These are phyloP conservation scores for Herpotrichia juniperi DNA, from an alignment of 2,329 filamentous ascomycete species.

Conservation along the genomic window DNA sequence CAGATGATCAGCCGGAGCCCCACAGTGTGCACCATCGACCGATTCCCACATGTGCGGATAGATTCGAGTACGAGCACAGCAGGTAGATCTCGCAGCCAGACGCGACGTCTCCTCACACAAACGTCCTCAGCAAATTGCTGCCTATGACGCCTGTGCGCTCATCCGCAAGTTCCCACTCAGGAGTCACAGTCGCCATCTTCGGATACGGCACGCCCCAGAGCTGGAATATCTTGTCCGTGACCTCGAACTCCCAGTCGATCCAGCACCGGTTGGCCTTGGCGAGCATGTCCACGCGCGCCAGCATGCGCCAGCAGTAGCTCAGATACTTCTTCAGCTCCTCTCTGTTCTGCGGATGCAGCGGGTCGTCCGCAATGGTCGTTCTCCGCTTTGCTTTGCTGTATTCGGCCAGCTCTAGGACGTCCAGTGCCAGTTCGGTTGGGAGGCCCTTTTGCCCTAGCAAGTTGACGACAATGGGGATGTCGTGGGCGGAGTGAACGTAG, in stretches of 20 bases:
- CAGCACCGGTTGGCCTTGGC: conserved; percentile 7
- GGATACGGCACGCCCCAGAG: conserved; percentile 12
- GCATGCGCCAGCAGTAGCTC: conserved; percentile 15
- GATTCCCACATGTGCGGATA: too few species aligned
- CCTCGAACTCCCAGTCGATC: conserved; percentile 17
- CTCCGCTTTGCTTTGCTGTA: conserved; percentile 4
- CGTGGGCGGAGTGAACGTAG: conserved; percentile 10
- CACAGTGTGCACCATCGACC: too few species aligned
- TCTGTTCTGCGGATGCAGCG: conserved; percentile 10
- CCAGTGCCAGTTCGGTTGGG: conserved; percentile 14
- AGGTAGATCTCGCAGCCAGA: too few species aligned
- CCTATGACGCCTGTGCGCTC: not conserved
- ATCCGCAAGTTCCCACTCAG: not conserved
- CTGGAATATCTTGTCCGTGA: conserved; percentile 9
- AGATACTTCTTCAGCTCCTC: conserved; percentile 16
- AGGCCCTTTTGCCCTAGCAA: conserved; percentile 8
- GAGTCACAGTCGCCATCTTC: conserved; percentile 5
- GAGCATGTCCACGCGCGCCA: conserved; percentile 15
- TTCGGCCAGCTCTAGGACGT: conserved; percentile 11
- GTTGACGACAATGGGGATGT: conserved; percentile 8
- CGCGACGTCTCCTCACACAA: too few species aligned
- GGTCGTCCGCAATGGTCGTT: conserved; percentile 8
- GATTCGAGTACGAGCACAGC: too few species aligned
- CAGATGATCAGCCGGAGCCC: too few species aligned
- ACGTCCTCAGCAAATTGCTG: too few species aligned